Base-by-base conservation (phyloP, 805 yeast genomes). In the Zygosaccharomyces pseudorouxii region DNA sequence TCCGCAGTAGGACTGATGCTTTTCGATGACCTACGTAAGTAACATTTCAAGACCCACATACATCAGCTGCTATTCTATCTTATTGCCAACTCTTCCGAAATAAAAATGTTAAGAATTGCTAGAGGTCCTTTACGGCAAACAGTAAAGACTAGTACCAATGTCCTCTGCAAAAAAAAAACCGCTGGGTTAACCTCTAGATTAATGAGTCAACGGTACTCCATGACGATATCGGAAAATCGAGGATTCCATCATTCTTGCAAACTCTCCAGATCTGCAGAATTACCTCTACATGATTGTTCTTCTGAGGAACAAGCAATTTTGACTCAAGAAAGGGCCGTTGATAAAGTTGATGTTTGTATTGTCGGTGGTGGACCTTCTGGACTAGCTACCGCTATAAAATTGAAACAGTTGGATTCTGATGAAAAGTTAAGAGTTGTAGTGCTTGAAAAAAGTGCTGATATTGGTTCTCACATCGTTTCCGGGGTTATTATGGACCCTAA, bases 351-450 rank as follows among this genome's bases (percentile, higher is more conserved):
- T 66, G 96, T 93, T 19, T 86, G 95, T 60, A 89, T 93, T 45
- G 96, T 93, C 2, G 99, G 99, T 38, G 98, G 95, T 30, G 99
- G 99, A 0, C 98, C 98, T 5, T 95, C 98, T 1, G 99, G 99
- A 3, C 72, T 93, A 44, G 90, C 97, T 1, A 84, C 99, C 1
- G 98, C 98, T 10, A 93, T 93, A 53, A 77, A 79, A 56, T 72
- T 89, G 51, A 93, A 93, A 66, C 97, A 90, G 64, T 70, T 92
- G 30, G 97, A 90, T 61, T 71, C 76, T 46, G 83, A 78, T 53
- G 62, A 67, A 11, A 85, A 81, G 43, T 69, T 89, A 43, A 75
- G 99, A 51, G 95, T 93, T 30, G 85, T 93, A 8, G 89, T 93
- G 1, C 71, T 93, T 35, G 99, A 93, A 59, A 93, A 93, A 63